Evolutionary conservation across 306 rosid species (phyloP), one percentile per base, ranked within the genome.

Genomic region (Cicer bijugum): DNA sequence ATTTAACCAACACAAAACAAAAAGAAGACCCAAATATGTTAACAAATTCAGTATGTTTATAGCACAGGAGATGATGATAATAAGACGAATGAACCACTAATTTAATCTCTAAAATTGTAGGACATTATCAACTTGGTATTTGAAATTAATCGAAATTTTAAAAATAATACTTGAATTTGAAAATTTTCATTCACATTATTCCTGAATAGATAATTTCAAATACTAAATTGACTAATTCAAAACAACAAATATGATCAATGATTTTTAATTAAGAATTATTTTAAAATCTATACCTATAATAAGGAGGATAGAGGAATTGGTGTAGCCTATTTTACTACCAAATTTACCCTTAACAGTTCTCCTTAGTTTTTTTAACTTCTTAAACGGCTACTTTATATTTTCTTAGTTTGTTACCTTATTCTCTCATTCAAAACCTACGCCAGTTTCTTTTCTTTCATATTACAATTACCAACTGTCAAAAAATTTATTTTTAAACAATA

Each of bases 1-100:
- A 73, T 56, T 53, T 66, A 71, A 75, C 28, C 48, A 78, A 82
- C 56, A 35, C 9, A 23, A 10, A 23, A 10, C 10, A 17, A 63
- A 78, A 2, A 4, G 40, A 11, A 42, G 9, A 70, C 20, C 78
- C 82, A 62, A 50, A 15, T 52, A 57, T 16, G 66, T 52, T 53
- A 40, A 23, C 9, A 75, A 19, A 16, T 60, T 66, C 81, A 50
- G 45, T 12, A 48, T 6, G 66, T 57, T 52, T 9, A 53, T 16
- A 55, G 33, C 12, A 12, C 20, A 7, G 15, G 19, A 72, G 50
- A 53, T 11, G 8, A 42, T 42, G 9, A 42, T 42, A 42, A 42
- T 42, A 42, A 42, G 45, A 42, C 9, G 53, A 48, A 3, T 48
- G 19, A 48, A 48, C 55, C 9, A 48, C 19, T 16, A 48, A 48